Conservation (phyloP, 2,329 filamentous ascomycete species). For the Orbilia ellipsospora region DNA sequence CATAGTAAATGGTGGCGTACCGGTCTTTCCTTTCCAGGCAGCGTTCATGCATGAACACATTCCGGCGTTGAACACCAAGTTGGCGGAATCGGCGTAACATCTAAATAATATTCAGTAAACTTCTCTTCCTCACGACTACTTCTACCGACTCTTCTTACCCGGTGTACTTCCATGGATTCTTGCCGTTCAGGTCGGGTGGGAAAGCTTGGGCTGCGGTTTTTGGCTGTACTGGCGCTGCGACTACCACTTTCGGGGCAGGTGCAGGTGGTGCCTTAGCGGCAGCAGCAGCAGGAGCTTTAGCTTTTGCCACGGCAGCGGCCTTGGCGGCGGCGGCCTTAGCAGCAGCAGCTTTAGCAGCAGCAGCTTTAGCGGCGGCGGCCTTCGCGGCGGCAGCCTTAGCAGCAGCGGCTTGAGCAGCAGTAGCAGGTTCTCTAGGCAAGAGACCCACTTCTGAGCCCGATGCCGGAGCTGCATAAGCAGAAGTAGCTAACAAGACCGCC, state of each 20-base stretch:
- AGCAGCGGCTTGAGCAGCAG: neutral
- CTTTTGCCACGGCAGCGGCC: neutral
- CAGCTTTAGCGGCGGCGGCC: neutral
- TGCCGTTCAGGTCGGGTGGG: neutral
- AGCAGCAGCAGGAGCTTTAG: too few species aligned
- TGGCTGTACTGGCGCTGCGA: neutral
- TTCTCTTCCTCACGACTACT: neutral
- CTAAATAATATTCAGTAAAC: constrained; percentile 2
- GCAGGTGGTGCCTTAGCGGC: too few species aligned
- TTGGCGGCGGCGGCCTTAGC: neutral
- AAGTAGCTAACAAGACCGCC: constrained; percentile 7
- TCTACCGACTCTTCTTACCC: neutral
- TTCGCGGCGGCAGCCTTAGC: neutral
- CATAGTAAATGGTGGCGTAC: constrained; percentile 14
- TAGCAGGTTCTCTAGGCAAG: neutral
- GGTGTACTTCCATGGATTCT: constrained; percentile 2
- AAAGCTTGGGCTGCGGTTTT: neutral
- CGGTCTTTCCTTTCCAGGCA: constrained; percentile 1
- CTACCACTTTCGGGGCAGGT: neutral
- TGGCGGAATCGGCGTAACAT: constrained; percentile 4
- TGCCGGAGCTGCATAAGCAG: neutral
- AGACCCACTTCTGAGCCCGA: neutral
- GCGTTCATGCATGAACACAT: constrained; percentile 19
- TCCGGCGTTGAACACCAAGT: constrained; percentile 13
- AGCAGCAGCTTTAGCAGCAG: neutral